Percentiles rank a stretch among this genome's conserved stretches.
These are phyloP conservation scores for Flaveria trinervia DNA, from an alignment of 129 eudicot genomes.

Conservation along the genomic window DNA sequence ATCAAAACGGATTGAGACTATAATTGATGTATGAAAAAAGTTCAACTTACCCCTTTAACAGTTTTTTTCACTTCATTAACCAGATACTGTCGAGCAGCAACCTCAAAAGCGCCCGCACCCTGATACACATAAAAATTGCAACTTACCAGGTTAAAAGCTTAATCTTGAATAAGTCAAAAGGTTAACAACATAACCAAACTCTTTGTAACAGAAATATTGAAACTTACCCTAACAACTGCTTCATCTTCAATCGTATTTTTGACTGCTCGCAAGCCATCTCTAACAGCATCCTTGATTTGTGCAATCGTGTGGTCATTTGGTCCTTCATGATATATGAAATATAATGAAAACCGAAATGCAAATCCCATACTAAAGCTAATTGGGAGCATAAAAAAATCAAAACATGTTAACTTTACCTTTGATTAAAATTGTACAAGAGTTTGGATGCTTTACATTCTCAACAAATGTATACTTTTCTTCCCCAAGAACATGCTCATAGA, in stretches of 20 bases:
- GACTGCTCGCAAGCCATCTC: constrained; percentile 89
- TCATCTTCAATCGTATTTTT: constrained; percentile 86
- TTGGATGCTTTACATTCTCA: constrained; percentile 83
- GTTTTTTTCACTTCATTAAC: constrained; percentile 87
- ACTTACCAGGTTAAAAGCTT: not conserved
- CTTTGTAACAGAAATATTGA: not conserved
- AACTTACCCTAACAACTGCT: constrained; percentile 75
- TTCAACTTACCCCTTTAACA: constrained; percentile 74
- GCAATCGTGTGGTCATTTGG: constrained; percentile 98
- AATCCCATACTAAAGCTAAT: not conserved
- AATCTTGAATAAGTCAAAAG: not conserved
- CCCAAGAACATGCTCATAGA: constrained; percentile 90
- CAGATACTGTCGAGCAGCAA: constrained; percentile 88
- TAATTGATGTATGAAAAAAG: not conserved
- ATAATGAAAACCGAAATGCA: not conserved
- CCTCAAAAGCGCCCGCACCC: constrained; percentile 99
- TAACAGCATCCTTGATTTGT: constrained; percentile 95
- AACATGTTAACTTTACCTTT: constrained; percentile 53
- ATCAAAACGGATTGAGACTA: not conserved
- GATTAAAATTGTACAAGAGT: constrained; percentile 82
- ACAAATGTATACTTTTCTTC: constrained; percentile 94
- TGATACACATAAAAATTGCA: constrained; percentile 25
- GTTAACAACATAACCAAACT: not conserved
- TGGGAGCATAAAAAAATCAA: not conserved
- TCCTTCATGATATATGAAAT: constrained; percentile 43